These are phyloP conservation scores for Phytophthora ramorum DNA, from an alignment of 352 stramenopile genomes.

Conservation along the genomic window DNA sequence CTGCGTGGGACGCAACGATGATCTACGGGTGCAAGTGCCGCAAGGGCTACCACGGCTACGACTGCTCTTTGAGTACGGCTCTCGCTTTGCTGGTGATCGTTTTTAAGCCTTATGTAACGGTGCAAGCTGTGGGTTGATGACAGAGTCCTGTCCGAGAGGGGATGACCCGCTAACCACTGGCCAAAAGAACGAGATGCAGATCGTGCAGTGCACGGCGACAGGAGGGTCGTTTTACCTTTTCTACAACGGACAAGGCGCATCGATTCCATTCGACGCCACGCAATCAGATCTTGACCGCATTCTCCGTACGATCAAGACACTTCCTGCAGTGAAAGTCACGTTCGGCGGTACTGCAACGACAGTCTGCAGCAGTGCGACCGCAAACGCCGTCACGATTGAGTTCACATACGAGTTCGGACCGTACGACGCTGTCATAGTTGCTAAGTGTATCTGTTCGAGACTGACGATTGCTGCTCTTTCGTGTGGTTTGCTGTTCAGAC, in stretches of 20 bases:
- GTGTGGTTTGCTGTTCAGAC: constrained; percentile 32
- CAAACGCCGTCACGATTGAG: constrained; percentile 70
- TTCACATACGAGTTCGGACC: constrained; percentile 65
- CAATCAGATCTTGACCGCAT: constrained; percentile 57
- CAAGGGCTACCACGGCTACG: constrained; percentile 76
- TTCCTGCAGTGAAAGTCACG: constrained; percentile 56
- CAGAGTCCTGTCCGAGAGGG: constrained; percentile 80
- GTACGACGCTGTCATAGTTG: constrained; percentile 38
- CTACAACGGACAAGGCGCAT: constrained; percentile 62
- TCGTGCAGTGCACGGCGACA: constrained; percentile 79
- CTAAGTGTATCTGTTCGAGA: background rate
- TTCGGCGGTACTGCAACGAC: constrained; percentile 42
- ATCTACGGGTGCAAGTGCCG: constrained; percentile 92
- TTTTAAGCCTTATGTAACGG: background rate
- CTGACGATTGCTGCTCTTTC: constrained; percentile 13
- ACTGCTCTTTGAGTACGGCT: constrained; percentile 78
- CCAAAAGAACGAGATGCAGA: constrained; percentile 88
- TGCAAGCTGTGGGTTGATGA: background rate
- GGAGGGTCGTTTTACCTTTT: constrained; percentile 73
- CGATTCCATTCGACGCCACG: constrained; percentile 64
- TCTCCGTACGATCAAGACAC: constrained; percentile 43
- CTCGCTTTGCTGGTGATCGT: background rate
- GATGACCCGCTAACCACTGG: constrained; percentile 87
- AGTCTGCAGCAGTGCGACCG: constrained; percentile 48
- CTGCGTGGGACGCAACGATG: constrained; percentile 73